These are phyloP conservation scores for Heritiera littoralis DNA, from an alignment of 345 rosid genomes.

Conservation along the genomic window DNA sequence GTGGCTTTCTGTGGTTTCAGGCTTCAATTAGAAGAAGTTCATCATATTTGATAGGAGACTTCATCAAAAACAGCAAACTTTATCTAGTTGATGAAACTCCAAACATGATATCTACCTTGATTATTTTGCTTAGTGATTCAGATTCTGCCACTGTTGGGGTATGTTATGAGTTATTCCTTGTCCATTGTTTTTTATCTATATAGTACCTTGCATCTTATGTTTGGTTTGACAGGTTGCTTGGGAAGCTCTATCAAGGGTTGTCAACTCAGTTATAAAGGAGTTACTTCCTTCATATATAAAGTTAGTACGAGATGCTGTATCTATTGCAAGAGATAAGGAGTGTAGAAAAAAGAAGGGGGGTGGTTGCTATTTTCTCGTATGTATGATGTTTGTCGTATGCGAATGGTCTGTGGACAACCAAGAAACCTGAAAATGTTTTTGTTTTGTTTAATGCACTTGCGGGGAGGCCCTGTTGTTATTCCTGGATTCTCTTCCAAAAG, in stretches of 20 bases:
- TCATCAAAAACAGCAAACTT: constrained; percentile 87
- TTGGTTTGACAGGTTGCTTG: constrained; percentile 65
- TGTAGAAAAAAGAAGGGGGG: constrained; percentile 84
- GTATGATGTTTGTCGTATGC: background rate
- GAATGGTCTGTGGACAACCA: constrained; percentile 4
- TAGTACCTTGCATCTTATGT: constrained; percentile 29
- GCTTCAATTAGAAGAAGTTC: constrained; percentile 88
- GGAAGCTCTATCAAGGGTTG: constrained; percentile 91
- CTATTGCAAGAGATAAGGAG: constrained; percentile 92
- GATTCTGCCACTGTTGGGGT: constrained; percentile 83
- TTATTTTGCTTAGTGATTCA: constrained; percentile 86
- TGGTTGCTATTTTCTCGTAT: constrained; percentile 7
- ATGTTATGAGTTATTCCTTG: constrained; percentile 27
- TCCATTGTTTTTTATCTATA: constrained; percentile 8
- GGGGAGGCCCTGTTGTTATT: constrained; percentile 90
- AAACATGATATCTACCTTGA: constrained; percentile 84
- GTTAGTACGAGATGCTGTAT: constrained; percentile 90
- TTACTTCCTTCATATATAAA: constrained; percentile 85
- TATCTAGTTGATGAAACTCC: constrained; percentile 96
- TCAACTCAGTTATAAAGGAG: constrained; percentile 91
- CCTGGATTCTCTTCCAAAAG: constrained; percentile 92
- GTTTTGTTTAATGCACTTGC: constrained; percentile 32
- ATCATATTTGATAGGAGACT: constrained; percentile 82
- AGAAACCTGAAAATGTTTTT: constrained; percentile 5
- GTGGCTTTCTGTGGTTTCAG: constrained; percentile 43